These are phyloP conservation scores for Fusarium incarnatum DNA, from an alignment of 2,329 filamentous ascomycete species.

Conservation along the genomic window DNA sequence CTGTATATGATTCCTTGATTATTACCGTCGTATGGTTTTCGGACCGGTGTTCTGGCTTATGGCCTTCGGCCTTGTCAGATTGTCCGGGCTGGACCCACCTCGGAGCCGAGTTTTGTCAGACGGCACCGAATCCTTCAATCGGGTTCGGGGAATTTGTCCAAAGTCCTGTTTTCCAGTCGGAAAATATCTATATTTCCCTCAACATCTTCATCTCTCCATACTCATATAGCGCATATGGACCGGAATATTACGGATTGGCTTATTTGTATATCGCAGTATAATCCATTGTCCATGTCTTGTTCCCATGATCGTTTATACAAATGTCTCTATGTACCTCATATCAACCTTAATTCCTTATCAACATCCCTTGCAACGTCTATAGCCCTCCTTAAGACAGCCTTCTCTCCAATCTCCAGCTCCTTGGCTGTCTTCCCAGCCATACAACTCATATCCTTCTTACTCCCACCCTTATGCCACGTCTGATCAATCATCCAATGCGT, in stretches of 20 bases:
- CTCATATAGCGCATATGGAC: no score
- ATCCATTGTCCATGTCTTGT: background rate
- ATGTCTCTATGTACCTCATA: slow-evolving; percentile 1
- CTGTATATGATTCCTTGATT: no score
- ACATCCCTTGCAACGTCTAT: slow-evolving; percentile 28
- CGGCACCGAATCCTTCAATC: background rate
- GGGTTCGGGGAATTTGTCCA: background rate
- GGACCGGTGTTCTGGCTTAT: no score
- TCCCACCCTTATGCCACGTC: slow-evolving; percentile 51
- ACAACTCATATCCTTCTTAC: slow-evolving; percentile 53
- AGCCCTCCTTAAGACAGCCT: slow-evolving; percentile 3
- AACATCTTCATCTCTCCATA: no score
- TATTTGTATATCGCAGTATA: fast-evolving
- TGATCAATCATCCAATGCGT: slow-evolving; percentile 56
- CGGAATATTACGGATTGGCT: background rate
- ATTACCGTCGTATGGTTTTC: no score
- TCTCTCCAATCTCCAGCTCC: slow-evolving; percentile 10
- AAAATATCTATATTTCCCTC: no score
- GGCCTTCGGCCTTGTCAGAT: background rate
- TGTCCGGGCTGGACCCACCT: background rate
- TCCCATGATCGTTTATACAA: background rate
- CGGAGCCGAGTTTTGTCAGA: background rate
- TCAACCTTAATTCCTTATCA: slow-evolving; percentile 17
- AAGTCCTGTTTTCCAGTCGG: background rate
- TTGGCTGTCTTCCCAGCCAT: slow-evolving; percentile 47